Base-by-base conservation (phyloP, 1,284 basidiomycete genomes). In the Abortiporus biennis region DNA sequence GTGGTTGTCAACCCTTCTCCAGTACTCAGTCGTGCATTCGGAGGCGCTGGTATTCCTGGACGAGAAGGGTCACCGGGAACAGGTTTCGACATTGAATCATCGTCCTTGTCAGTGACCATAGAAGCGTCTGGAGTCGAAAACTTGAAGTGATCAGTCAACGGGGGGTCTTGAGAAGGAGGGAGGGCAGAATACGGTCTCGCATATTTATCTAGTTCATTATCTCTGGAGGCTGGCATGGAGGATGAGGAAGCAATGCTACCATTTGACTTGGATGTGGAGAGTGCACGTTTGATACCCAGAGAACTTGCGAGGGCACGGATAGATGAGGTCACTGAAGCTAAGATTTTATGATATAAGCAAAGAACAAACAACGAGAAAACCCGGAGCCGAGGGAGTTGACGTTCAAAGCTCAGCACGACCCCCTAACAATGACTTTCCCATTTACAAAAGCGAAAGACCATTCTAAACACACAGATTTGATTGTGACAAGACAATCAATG, bases 291-390 rank as follows among this genome's bases (percentile, higher is more conserved):
- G 49, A 85, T 67, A 23, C 82, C 81, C 24, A 87, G 64, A 6
- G 85, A 85, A 38, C 64, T 78, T 19, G 82, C 84, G 33, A 88
- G 63, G 1, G 81, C 76, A 57, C 71, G 81, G 47, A 87, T 71
- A 24, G 84, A 85, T 1, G 80, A 83, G 27, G 68, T 66, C 15
- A 85, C 72, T 9, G 75, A 68, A 13, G 66, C 78, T 76, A 58
- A 16, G 38, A n/a, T n/a, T n/a, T n/a, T n/a, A n/a, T n/a, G n/a
- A n/a, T n/a, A n/a, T n/a, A n/a, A n/a, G n/a, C n/a, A n/a, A n/a
- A n/a, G n/a, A n/a, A n/a, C n/a, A n/a, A n/a, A n/a, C n/a, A n/a
- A n/a, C n/a, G n/a, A n/a, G n/a, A n/a, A n/a, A n/a, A n/a, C n/a
- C n/a, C n/a, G n/a, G n/a, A n/a, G n/a, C n/a, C n/a, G n/a, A n/a